These are phyloP conservation scores for Alternaria hordeiaustralica DNA, from an alignment of 2,329 filamentous ascomycete species.

Conservation along the genomic window DNA sequence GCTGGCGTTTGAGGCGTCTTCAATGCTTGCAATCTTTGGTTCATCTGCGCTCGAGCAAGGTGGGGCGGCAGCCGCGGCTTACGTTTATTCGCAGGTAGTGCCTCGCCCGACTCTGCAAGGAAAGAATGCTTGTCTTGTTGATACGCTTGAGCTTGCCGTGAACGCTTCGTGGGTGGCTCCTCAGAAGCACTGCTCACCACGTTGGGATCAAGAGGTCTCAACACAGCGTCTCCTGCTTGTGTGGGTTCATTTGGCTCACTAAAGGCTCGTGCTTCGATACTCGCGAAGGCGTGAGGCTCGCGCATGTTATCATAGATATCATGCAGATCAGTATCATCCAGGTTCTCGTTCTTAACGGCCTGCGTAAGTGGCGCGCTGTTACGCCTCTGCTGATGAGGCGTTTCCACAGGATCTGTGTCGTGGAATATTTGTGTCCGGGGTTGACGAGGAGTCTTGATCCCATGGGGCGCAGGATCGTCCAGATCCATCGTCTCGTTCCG, in stretches of 20 bases:
- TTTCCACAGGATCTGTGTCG: constrained; percentile 18
- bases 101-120: constrained; percentile 38
- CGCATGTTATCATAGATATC: background rate
- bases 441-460: constrained; percentile 42
- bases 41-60: constrained; percentile 34
- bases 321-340: background rate
- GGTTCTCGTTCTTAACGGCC: constrained; percentile 21
- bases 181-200: constrained; percentile 18
- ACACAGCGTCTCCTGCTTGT: constrained; percentile 7
- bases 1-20: constrained; percentile 21
- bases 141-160: constrained; percentile 14
- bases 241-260: constrained; percentile 25
- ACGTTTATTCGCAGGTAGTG: constrained; percentile 22
- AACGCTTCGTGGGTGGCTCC: constrained; percentile 27
- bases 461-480: constrained; percentile 44
- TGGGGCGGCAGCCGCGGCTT: constrained; percentile 25
- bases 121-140: constrained; percentile 17
- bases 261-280: constrained; percentile 24
- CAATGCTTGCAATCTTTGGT: constrained; percentile 23
- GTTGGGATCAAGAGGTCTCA: constrained; percentile 38
- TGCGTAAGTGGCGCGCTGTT: constrained; percentile 37
- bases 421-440: constrained; percentile 8
- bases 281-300: background rate
- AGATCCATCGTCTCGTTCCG: constrained; percentile 54
- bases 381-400: constrained; percentile 34